Evolutionary conservation across 306 rosid species (phyloP), one percentile per base, ranked within the genome.

Genomic region (Vicia sativa): DNA sequence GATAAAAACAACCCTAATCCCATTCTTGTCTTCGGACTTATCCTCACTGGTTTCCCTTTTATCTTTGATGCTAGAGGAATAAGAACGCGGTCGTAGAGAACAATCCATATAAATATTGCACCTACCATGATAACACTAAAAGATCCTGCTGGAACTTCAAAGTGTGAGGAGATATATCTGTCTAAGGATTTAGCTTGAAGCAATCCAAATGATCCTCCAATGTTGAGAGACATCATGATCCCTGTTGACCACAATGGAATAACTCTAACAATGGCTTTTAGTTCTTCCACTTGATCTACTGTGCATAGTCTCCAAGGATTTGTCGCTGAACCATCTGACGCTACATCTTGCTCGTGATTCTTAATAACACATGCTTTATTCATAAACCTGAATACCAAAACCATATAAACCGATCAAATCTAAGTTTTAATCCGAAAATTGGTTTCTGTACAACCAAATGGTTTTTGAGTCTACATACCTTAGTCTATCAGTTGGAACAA

Each of bases 231-330:
- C 85, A 85, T 77, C 77, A 83, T 65, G 11, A 87, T 62, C 39
- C 87, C 90, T 1, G 90, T 72, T n/a, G 90, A 85, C 95, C 96
- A 90, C 11, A 90, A 44, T 2, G 96, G 91, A 11, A 90, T 77
- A 0, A 87, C 87, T 70, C 60, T 83, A 18, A 90, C 42, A 14
- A 90, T 79, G 23, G 87, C 75, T 66, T 87, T 90, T 0, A 90
- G 83, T 67, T 85, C 89, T 71, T 90, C 96, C 11, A 84, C 91
- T 82, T 87, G 84, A 66, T 81, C 85, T 12, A 75, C 56, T 15
- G 90, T 82, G 84, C 95, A 87, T 0, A 87, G 80, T 39, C 60
- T 80, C 96, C 95, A 85, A 0, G 87, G 84, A 78, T 85, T 59
- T 62, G 42, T 43, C 38, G 89, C 93, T 39, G 76, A 78, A 2